These are phyloP conservation scores for Aspergillus jensenii DNA, from an alignment of 2,329 filamentous ascomycete species.

Conservation along the genomic window DNA sequence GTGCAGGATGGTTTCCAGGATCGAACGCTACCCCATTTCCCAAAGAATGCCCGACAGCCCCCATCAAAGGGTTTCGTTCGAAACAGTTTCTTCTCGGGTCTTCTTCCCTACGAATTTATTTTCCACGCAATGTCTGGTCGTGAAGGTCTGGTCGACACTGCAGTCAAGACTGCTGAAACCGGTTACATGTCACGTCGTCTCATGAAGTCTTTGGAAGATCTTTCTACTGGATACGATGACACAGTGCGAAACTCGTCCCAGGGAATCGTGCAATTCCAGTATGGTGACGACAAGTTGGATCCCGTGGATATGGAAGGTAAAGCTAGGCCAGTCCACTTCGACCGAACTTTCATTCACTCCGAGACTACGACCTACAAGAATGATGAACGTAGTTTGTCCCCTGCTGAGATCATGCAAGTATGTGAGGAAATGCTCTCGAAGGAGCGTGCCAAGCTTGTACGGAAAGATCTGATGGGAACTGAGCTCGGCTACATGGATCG, in stretches of 20 bases:
- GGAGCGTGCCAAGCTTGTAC: slow-evolving; percentile 65
- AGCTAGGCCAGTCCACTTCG: slow-evolving; percentile 88
- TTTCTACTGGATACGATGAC: slow-evolving; percentile 90
- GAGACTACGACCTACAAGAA: slow-evolving; percentile 78
- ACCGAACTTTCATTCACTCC: slow-evolving; percentile 82
- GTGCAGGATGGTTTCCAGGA: slow-evolving; percentile 96
- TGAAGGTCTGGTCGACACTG: slow-evolving; percentile 97
- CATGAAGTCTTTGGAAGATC: slow-evolving; percentile 97
- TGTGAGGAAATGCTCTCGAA: slow-evolving; percentile 67
- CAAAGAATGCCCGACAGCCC: slow-evolving; percentile 88
- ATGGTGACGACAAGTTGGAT: slow-evolving; percentile 92
- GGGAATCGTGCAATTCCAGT: slow-evolving; percentile 93
- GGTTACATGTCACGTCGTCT: slow-evolving; percentile 97
- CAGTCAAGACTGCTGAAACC: slow-evolving; percentile 97
- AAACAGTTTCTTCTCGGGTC: slow-evolving; percentile 94
- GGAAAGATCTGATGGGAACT: slow-evolving; percentile 62
- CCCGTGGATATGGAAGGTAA: slow-evolving; percentile 97
- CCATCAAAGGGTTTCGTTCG: slow-evolving; percentile 94
- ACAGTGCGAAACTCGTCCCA: slow-evolving; percentile 90
- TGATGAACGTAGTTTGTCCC: slow-evolving; percentile 68
- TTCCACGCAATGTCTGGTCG: slow-evolving; percentile 98
- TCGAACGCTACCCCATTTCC: slow-evolving; percentile 89
- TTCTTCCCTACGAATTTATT: slow-evolving; percentile 88
- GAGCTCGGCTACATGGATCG: slow-evolving; percentile 68
- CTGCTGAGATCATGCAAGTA: slow-evolving; percentile 69